Base-by-base conservation (phyloP, 1,139 yeast species). In the Meyerozyma elateridarum region DNA sequence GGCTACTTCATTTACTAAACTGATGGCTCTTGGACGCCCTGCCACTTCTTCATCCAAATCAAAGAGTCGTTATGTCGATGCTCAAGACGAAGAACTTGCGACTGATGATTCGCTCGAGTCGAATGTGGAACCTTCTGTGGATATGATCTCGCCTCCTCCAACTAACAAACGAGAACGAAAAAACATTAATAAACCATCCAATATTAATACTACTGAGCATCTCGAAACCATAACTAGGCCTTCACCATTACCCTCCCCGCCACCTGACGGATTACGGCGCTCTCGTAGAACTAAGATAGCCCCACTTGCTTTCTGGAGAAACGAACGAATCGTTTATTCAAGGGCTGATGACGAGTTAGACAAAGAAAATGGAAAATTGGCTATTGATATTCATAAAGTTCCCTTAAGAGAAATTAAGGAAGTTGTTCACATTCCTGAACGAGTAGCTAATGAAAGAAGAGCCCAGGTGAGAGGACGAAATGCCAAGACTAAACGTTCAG, bases 301-400 rank as follows among this genome's bases (percentile, higher is more conserved):
- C 2, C 94, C 95, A 0, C 61, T 87, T 41, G 91, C 88, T 8
- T 84, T 70, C 51, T 87, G 96, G 96, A 73, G 85, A 52, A 84
- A 83, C 49, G 96, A 88, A 54, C 66, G 79, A 38, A 73, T 83
- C 22, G 73, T 84, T 2, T 85, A 82, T 48, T 71, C 79, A 34
- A 58, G 60, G 44, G 64, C 66, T 2, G 62, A 61, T 43, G 59
- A 62, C 9, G 64, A 63, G 12, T 52, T 45, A 20, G 35, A 27
- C 4, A 59, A 56, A 25, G 64, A 67, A 0, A 65, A 64, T 38
- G 53, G 56, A 13, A 62, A 69, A 1, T 46, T 66, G 28, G 54
- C 55, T 4, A 47, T 46, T 19, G 67, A 63, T 40, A 56, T 64
- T 13, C 48, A 49, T 19, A 59, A 59, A 17, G 49, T 64, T 1